A percentile compares a stretch with the other conserved stretches of the same genome.
Evolutionary conservation across 352 stramenopile genomes (phyloP).

Genomic region (Lagenidium giganteum): DNA sequence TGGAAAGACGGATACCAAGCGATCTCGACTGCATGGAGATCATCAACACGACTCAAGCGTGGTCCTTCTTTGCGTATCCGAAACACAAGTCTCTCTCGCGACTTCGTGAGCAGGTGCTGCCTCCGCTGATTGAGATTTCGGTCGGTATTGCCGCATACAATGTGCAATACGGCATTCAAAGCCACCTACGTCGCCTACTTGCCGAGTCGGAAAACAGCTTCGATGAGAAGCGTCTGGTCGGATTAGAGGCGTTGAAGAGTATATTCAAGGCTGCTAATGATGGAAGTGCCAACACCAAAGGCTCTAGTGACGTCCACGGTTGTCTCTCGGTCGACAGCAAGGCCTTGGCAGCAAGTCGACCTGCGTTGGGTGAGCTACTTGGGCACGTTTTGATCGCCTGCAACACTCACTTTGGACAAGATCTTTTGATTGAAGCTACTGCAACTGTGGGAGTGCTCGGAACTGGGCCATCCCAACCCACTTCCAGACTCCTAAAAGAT

Average conservation of each 20-base stretch:
- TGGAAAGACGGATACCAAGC: slow-evolving; percentile 27
- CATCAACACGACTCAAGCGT: slow-evolving; percentile 78
- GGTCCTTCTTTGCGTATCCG: slow-evolving; percentile 63
- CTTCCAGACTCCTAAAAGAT: slow-evolving; percentile 15
- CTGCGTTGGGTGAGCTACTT: slow-evolving; percentile 49
- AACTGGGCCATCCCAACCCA: neutral
- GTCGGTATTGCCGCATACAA: slow-evolving; percentile 63
- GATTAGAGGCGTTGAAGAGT: slow-evolving; percentile 31
- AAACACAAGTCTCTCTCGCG: slow-evolving; percentile 30
- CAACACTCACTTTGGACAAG: slow-evolving; percentile 55
- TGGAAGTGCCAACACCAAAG: slow-evolving; percentile 1
- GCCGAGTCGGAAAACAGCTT: slow-evolving; percentile 54
- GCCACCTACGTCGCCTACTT: slow-evolving; percentile 52
- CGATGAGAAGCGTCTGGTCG: slow-evolving; percentile 71
- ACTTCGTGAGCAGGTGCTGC: slow-evolving; percentile 30
- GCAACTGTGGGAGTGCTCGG: slow-evolving; percentile 1
- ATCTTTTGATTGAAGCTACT: slow-evolving; percentile 28
- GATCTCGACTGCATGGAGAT: slow-evolving; percentile 74
- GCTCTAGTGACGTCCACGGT: neutral
- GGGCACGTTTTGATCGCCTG: slow-evolving; percentile 67
- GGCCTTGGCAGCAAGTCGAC: slow-evolving; percentile 18
- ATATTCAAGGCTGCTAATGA: slow-evolving; percentile 16
- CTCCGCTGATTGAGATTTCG: slow-evolving; percentile 44
- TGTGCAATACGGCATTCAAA: slow-evolving; percentile 60
- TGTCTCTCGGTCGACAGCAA: slow-evolving; percentile 25